phyloP scores from a whole-genome alignment of 139 green algal genomes.

The Zygnema cylindricum region DNA sequence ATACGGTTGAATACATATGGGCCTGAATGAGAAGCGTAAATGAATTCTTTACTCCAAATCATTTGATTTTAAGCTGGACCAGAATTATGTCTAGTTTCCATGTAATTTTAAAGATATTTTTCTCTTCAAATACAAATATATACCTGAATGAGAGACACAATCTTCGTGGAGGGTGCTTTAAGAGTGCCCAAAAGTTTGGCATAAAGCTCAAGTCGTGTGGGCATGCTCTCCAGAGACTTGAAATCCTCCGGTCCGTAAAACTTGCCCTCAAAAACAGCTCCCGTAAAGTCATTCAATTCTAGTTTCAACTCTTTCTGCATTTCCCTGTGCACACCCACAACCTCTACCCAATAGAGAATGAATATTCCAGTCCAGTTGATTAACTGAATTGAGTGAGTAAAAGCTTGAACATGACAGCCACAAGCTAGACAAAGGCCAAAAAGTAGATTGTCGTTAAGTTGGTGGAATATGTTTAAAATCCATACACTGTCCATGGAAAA shows the following conservation, averaged over 20 bases:
- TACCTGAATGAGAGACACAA: slow-evolving; percentile 25
- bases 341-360: neutral
- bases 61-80: too few species aligned
- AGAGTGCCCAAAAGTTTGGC: slow-evolving; percentile 41
- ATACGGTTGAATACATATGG: too few species aligned
- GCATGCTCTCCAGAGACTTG: slow-evolving; percentile 24
- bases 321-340: slow-evolving; percentile 17
- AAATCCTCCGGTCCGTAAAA: slow-evolving; percentile 45
- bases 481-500: too few species aligned
- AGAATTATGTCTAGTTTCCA: too few species aligned
- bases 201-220: slow-evolving; percentile 38
- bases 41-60: too few species aligned
- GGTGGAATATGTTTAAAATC: too few species aligned
- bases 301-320: slow-evolving; percentile 59
- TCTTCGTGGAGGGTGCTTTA: slow-evolving; percentile 31
- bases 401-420: too few species aligned
- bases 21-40: too few species aligned
- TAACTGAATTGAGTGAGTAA: slow-evolving; percentile 24
- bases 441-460: too few species aligned
- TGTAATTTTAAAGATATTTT: too few species aligned
- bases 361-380: neutral
- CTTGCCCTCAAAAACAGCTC: slow-evolving; percentile 53
- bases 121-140: too few species aligned
- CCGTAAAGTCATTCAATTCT: slow-evolving; percentile 50
- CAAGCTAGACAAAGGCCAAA: too few species aligned